A percentile compares a stretch with the other conserved stretches of the same genome.
Conservation (phyloP, 1,284 basidiomycete species). For the Ganoderma lingzhi region DNA sequence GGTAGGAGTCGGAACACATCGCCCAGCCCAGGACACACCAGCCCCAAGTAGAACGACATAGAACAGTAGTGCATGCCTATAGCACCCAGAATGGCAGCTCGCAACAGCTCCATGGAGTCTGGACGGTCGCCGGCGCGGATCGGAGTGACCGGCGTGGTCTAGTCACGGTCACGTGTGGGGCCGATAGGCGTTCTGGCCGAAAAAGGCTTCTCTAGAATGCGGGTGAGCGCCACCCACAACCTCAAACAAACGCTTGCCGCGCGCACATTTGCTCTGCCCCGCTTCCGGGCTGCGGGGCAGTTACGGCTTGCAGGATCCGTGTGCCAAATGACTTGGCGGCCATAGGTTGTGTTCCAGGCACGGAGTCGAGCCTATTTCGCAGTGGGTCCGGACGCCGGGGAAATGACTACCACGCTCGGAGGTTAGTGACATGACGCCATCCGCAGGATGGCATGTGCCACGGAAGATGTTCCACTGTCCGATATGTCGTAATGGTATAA, state of each 20-base stretch:
- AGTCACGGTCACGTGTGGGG: constrained; percentile 32
- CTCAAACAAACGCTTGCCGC: constrained; percentile 26
- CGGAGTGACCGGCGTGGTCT: constrained; percentile 9
- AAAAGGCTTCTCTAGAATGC: constrained; percentile 31
- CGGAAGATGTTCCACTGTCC: not conserved
- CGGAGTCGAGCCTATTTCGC: constrained; percentile 1
- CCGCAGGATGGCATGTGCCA: not conserved
- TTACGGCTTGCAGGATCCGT: not conserved
- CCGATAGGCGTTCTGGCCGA: constrained; percentile 31
- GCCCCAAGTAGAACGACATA: constrained; percentile 26
- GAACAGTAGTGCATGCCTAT: not conserved
- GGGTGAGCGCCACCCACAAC: constrained; percentile 28
- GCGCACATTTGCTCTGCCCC: not conserved
- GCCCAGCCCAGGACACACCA: constrained; percentile 31
- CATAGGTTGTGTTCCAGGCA: constrained; percentile 4
- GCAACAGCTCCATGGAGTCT: constrained; percentile 18
- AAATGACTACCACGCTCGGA: not conserved
- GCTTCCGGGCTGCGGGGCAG: not conserved
- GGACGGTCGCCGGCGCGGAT: constrained; percentile 22
- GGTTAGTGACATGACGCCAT: not conserved
- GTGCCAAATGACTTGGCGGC: not conserved
- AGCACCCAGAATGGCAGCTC: constrained; percentile 16
- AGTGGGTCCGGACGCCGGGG: not conserved
- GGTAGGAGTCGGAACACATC: constrained; percentile 35
- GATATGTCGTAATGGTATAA: not conserved